Conservation (phyloP, 2,329 filamentous ascomycete species). For the Nemania sp. region DNA sequence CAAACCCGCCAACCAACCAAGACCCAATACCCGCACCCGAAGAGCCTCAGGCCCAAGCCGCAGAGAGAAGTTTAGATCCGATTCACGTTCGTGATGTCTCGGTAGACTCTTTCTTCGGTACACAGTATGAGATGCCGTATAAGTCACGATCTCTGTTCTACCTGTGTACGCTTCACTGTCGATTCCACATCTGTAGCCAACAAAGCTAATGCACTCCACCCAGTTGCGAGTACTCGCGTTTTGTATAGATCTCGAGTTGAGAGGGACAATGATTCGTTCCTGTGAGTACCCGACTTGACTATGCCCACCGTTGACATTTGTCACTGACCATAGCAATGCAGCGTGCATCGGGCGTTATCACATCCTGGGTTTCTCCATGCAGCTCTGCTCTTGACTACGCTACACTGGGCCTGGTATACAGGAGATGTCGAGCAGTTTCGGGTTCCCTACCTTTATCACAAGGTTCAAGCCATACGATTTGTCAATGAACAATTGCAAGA, state of each 20-base stretch:
- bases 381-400: constrained; percentile 49
- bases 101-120: constrained; percentile 37
- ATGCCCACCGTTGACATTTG: neutral
- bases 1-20: constrained; percentile 23
- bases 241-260: constrained; percentile 46
- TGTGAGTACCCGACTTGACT: constrained; percentile 31
- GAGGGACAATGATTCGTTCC: constrained; percentile 41
- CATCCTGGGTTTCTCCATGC: constrained; percentile 51
- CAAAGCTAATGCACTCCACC: constrained; percentile 14
- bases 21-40: constrained; percentile 28
- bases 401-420: constrained; percentile 51
- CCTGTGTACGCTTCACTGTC: constrained; percentile 38
- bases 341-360: constrained; percentile 48
- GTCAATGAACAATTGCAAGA: constrained; percentile 48
- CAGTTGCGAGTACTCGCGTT: constrained; percentile 48
- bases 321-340: constrained; percentile 28
- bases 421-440: constrained; percentile 50
- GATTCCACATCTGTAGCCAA: constrained; percentile 17
- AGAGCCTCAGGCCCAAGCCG: constrained; percentile 31
- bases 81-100: constrained; percentile 31
- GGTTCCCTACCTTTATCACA: constrained; percentile 51
- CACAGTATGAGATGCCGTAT: constrained; percentile 39
- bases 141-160: constrained; percentile 43
- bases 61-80: constrained; percentile 19
- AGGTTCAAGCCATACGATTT: constrained; percentile 51